Conservation (phyloP, 2,329 filamentous ascomycete genomes). For the Coniochaeta sp. region DNA sequence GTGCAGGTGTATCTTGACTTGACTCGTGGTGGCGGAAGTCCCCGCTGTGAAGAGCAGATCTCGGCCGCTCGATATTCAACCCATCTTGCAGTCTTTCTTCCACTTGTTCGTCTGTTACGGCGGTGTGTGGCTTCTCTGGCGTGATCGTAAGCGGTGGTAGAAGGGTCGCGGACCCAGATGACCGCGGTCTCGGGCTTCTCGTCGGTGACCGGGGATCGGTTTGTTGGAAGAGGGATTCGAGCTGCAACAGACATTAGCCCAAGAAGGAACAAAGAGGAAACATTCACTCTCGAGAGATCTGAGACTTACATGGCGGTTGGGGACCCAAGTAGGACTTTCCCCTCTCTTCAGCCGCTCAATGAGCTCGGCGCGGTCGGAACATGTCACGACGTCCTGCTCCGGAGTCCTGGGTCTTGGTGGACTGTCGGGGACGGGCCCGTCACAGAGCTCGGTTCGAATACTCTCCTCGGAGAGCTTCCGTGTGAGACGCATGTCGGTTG, state of each 20-base stretch:
- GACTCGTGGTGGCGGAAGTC: constrained; percentile 50
- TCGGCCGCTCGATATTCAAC: constrained; percentile 68
- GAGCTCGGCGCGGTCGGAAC: constrained; percentile 64
- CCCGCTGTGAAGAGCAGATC: constrained; percentile 66
- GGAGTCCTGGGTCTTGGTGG: constrained; percentile 24
- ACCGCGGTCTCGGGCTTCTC: constrained; percentile 25
- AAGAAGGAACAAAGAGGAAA: not conserved
- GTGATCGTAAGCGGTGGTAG: constrained; percentile 41
- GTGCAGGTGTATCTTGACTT: constrained; percentile 16
- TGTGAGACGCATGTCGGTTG: constrained; percentile 9
- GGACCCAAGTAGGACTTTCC: constrained; percentile 68
- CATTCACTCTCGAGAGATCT: not conserved
- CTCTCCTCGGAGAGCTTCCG: constrained; percentile 51
- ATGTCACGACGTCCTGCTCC: constrained; percentile 24
- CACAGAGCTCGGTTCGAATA: constrained; percentile 53
- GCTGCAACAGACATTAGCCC: constrained; percentile 15
- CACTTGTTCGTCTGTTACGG: constrained; percentile 23
- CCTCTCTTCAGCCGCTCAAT: constrained; percentile 79
- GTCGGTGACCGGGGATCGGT: constrained; percentile 26
- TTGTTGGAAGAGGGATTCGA: constrained; percentile 33
- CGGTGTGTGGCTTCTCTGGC: constrained; percentile 32
- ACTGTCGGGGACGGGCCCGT: constrained; percentile 44
- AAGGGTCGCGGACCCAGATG: constrained; percentile 29
- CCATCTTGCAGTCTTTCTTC: constrained; percentile 44
- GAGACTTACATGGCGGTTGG: constrained; percentile 48